Conservation (phyloP, 768 basidiomycete species). For the Agrocybe praecox region DNA sequence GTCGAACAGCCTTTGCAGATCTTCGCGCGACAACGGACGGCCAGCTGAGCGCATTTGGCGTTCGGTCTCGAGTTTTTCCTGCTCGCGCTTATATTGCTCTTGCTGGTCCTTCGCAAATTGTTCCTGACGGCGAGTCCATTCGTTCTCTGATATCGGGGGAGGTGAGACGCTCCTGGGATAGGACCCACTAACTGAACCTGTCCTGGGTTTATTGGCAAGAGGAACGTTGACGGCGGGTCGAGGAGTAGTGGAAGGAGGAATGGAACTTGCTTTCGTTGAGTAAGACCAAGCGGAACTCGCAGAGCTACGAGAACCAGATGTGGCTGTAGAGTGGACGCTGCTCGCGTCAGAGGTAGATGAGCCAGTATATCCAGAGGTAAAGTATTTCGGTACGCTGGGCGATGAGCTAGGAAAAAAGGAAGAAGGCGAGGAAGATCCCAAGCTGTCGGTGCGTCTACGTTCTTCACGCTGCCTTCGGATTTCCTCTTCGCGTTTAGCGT, state of each 20-base stretch:
- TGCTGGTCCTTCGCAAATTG: conserved; percentile 67
- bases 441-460: conserved; percentile 46
- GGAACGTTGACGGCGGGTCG: conserved; percentile 28
- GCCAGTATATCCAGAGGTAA: conserved; percentile 20
- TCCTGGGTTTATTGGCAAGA: conserved; percentile 26
- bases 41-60: conserved; percentile 51
- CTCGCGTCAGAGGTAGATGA: conserved; percentile 21
- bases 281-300: conserved; percentile 30
- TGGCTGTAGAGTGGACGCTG: conserved; percentile 8
- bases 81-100: conserved; percentile 69
- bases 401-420: conserved; percentile 20
- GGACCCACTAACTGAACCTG: conserved; percentile 35
- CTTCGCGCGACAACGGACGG: conserved; percentile 58
- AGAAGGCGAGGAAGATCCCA: conserved; percentile 27
- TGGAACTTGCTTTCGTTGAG: conserved; percentile 27
- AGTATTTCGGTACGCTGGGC: conserved; percentile 25
- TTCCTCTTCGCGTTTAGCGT: conserved; percentile 40
- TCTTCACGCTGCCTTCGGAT: conserved; percentile 39
- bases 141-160: conserved; percentile 40
- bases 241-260: conserved; percentile 25
- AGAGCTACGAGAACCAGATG: conserved; percentile 30
- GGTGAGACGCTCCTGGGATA: conserved; percentile 27
- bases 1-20: conserved; percentile 56
- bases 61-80: conserved; percentile 63
- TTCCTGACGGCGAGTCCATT: conserved; percentile 65